Conservation (phyloP, 331 rosid species). For the Spiraea crenata region DNA sequence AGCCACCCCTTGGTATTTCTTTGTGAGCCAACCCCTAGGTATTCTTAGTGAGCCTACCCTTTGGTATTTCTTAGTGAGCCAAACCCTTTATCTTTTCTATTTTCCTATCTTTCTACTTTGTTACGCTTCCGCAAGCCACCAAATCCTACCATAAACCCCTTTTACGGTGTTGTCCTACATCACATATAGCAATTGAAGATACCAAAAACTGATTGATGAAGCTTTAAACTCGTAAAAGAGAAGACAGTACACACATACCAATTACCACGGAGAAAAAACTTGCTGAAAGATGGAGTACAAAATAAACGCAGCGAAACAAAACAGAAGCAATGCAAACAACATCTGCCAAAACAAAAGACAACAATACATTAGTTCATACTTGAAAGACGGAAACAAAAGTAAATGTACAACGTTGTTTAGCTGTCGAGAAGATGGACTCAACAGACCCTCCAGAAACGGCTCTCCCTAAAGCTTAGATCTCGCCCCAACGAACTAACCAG, state of each 20-base stretch:
- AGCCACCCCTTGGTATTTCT: too few relatives aligned
- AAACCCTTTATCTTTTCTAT: too few relatives aligned
- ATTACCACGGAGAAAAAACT: conserved; percentile 80
- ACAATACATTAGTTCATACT: neutral
- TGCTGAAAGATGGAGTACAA: conserved; percentile 73
- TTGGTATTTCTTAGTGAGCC: too few relatives aligned
- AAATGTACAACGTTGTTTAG: conserved; percentile 3
- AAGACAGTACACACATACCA: conserved; percentile 48
- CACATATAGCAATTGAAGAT: neutral
- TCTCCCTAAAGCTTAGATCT: conserved; percentile 56
- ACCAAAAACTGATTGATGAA: neutral
- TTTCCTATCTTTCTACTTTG: too few relatives aligned
- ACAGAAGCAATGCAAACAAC: conserved; percentile 61
- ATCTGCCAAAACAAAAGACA: conserved; percentile 29
- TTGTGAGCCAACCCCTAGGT: too few relatives aligned
- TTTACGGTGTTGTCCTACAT: too few relatives aligned
- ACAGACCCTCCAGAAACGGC: conserved; percentile 82
- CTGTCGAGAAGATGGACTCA: too few relatives aligned
- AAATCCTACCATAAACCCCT: too few relatives aligned
- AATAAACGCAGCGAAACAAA: conserved; percentile 58
- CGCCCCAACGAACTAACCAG: conserved; percentile 66
- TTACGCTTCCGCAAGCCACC: too few relatives aligned
- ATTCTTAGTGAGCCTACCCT: too few relatives aligned
- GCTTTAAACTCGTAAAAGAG: neutral
- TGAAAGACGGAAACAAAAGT: conserved; percentile 1